phyloP scores from a whole-genome alignment of 345 rosid genomes.

The Mercurialis annua region DNA sequence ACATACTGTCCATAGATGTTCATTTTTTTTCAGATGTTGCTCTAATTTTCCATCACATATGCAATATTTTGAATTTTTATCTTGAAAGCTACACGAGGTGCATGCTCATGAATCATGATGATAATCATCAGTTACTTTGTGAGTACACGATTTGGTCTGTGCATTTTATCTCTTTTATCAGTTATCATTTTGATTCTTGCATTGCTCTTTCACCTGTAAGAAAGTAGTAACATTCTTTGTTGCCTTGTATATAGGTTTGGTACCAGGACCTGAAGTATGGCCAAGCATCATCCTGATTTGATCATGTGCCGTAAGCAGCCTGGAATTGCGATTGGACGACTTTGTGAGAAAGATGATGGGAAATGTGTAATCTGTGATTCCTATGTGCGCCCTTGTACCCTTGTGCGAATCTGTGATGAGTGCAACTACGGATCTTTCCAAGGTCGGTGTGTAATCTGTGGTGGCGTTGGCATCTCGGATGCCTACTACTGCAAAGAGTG shows the following conservation, averaged over 20 bases:
- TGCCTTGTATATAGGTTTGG: neutral
- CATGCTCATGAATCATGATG: no score
- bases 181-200: no score
- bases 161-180: no score
- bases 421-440: slow-evolving; percentile 77
- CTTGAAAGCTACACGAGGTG: no score
- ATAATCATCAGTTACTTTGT: no score
- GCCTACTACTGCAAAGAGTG: slow-evolving; percentile 78
- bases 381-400: slow-evolving; percentile 67
- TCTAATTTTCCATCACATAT: no score
- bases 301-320: slow-evolving; percentile 79
- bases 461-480: slow-evolving; percentile 68
- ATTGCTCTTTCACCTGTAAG: no score
- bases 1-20: no score
- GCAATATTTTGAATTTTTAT: no score
- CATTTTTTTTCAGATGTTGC: no score
- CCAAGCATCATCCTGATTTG: slow-evolving; percentile 75
- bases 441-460: slow-evolving; percentile 68
- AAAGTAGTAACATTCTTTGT: no score
- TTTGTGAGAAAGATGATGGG: slow-evolving; percentile 66
- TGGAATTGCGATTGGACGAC: slow-evolving; percentile 67
- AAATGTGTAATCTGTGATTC: slow-evolving; percentile 73
- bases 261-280: slow-evolving; percentile 33
- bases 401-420: slow-evolving; percentile 66
- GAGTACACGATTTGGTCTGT: no score